These are phyloP conservation scores for Setaria italica DNA, from an alignment of 202 grass and related monocot species.

Conservation along the genomic window DNA sequence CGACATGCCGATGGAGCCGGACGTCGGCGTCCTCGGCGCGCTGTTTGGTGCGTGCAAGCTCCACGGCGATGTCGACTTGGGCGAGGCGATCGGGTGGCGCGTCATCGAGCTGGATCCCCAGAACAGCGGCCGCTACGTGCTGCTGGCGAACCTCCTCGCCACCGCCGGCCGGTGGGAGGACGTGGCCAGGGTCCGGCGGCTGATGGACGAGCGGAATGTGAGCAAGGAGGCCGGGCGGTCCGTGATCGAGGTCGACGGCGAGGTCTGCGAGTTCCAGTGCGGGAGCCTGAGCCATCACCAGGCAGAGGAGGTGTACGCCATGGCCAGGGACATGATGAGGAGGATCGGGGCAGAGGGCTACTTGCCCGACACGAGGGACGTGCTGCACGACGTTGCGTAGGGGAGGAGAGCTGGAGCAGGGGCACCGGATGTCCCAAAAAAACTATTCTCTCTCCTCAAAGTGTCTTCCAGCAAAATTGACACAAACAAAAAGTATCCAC, in stretches of 20 bases:
- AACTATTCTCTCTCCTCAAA: too few species aligned
- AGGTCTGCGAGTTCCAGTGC: constrained; percentile 58
- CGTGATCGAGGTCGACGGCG: constrained; percentile 59
- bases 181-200: constrained; percentile 53
- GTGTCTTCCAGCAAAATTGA: too few species aligned
- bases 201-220: constrained; percentile 68
- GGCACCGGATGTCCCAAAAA: too few species aligned
- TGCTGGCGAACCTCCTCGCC: constrained; percentile 78
- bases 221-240: constrained; percentile 68
- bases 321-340: constrained; percentile 58
- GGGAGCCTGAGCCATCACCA: constrained; percentile 52
- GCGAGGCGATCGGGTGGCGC: constrained; percentile 64
- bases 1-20: constrained; percentile 76
- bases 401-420: too few species aligned
- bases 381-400: constrained; percentile 52
- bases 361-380: constrained; percentile 41
- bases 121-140: constrained; percentile 78
- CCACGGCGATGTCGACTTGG: constrained; percentile 62
- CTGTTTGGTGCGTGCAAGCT: constrained; percentile 86
- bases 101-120: constrained; percentile 73
- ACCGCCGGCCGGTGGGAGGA: constrained; percentile 67
- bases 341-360: constrained; percentile 65
- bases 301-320: constrained; percentile 58
- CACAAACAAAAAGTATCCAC: too few species aligned
- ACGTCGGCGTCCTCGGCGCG: constrained; percentile 70